Percentiles rank a stretch among this genome's conserved stretches.
Evolutionary conservation across 306 rosid species (phyloP).

Genomic region (Quercus aquifolioides): DNA sequence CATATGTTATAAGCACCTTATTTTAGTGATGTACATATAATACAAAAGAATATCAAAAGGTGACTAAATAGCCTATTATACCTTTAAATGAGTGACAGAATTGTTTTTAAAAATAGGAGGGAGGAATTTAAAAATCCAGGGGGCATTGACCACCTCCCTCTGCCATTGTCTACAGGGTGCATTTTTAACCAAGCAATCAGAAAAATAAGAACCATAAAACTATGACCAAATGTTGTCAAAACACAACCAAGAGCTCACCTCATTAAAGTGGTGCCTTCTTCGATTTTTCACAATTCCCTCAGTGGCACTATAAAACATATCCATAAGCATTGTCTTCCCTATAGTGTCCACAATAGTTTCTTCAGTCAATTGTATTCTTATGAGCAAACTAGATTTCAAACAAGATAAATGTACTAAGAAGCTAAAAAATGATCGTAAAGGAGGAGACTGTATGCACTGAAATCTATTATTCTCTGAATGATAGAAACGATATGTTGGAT

Average conservation of each 20-base stretch:
- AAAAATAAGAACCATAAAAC: not conserved
- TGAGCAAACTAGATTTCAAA: not conserved
- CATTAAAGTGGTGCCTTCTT: slow-evolving; percentile 89
- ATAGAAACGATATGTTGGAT: not conserved
- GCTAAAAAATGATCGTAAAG: not conserved
- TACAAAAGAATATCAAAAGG: too few species aligned
- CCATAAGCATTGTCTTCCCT: slow-evolving; percentile 99
- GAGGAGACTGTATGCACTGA: not conserved
- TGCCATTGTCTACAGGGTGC: too few species aligned
- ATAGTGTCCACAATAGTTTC: slow-evolving; percentile 23
- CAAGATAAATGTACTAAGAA: not conserved
- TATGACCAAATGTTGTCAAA: slow-evolving; percentile 8
- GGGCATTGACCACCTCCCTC: too few species aligned
- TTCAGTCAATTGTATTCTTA: not conserved
- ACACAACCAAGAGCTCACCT: slow-evolving; percentile 54
- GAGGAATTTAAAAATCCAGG: too few species aligned
- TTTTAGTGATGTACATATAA: too few species aligned
- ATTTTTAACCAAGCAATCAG: too few species aligned
- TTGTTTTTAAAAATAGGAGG: too few species aligned
- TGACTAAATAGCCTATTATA: too few species aligned
- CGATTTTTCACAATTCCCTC: slow-evolving; percentile 78
- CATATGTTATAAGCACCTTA: too few species aligned
- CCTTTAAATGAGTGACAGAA: too few species aligned
- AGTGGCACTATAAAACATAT: slow-evolving; percentile 88
- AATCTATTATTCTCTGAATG: not conserved